phyloP scores from a whole-genome alignment of 208 protist species.

The Trypanosoma grayi region DNA sequence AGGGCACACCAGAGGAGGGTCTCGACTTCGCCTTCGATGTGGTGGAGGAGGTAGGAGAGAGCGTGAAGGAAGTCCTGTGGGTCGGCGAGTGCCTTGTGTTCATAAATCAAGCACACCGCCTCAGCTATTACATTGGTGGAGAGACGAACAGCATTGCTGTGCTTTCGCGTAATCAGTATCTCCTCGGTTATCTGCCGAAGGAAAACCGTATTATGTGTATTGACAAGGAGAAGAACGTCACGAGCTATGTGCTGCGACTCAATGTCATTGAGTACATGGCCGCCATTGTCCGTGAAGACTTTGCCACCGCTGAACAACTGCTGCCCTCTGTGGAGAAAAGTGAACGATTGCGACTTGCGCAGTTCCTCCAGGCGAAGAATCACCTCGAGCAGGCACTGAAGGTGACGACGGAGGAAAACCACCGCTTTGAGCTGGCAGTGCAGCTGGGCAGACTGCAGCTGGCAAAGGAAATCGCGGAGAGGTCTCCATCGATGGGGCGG shows the following conservation, averaged over 20 bases:
- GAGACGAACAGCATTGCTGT: constrained; percentile 93
- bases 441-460: constrained; percentile 79
- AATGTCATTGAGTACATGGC: constrained; percentile 98
- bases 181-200: constrained; percentile 95
- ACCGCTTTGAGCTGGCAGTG: constrained; percentile 95
- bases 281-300: constrained; percentile 94
- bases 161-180: constrained; percentile 87
- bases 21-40: constrained; percentile 97
- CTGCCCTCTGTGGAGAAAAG: constrained; percentile 83
- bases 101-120: constrained; percentile 89
- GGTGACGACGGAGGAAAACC: constrained; percentile 94
- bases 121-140: constrained; percentile 98
- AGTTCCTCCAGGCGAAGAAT: constrained; percentile 94
- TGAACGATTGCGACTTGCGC: constrained; percentile 88
- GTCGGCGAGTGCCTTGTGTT: constrained; percentile 98
- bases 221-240: constrained; percentile 93
- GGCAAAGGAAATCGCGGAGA: constrained; percentile 76
- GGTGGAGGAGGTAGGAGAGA: constrained; percentile 92
- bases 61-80: constrained; percentile 92
- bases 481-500: constrained; percentile 61
- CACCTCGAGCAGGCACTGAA: constrained; percentile 91
- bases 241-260: constrained; percentile 91
- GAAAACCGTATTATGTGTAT: constrained; percentile 96
- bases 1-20: constrained; percentile 83
- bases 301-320: constrained; percentile 79